phyloP scores from a whole-genome alignment of 2,329 filamentous ascomycete species.

The Daldinia sp. region DNA sequence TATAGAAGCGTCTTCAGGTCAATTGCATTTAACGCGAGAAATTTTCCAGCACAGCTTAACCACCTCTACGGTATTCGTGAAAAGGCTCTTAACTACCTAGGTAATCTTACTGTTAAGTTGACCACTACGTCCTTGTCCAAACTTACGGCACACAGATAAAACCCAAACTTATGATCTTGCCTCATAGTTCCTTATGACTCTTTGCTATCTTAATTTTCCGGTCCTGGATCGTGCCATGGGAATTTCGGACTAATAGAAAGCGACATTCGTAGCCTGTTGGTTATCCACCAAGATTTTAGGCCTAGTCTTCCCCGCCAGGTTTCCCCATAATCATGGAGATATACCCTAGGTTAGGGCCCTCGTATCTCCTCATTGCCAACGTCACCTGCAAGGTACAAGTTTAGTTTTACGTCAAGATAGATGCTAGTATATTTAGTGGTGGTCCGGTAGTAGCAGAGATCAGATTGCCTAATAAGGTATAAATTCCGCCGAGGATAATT shows the following conservation, averaged over 20 bases:
- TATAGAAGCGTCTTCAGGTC: slow-evolving; percentile 13
- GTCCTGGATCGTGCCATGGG: slow-evolving; percentile 3
- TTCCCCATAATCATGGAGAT: slow-evolving; percentile 13
- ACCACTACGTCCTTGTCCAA: not conserved
- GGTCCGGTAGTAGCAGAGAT: not conserved
- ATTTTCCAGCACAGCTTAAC: not conserved
- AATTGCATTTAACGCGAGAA: not conserved
- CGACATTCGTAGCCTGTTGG: slow-evolving; percentile 9
- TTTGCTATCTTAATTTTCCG: slow-evolving; percentile 19
- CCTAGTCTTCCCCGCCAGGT: slow-evolving; percentile 18
- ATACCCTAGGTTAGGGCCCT: slow-evolving; percentile 14
- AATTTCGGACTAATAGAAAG: slow-evolving; percentile 25
- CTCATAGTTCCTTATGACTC: not conserved
- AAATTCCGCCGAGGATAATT: not conserved
- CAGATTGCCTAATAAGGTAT: slow-evolving; percentile 3
- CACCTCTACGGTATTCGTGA: not conserved
- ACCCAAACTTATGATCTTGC: not conserved
- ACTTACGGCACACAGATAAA: not conserved
- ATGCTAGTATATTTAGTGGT: not conserved
- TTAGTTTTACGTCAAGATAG: not conserved
- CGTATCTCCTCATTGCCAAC: slow-evolving; percentile 31
- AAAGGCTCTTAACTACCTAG: not conserved
- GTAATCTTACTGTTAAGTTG: not conserved
- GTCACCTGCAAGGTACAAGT: slow-evolving; percentile 22
- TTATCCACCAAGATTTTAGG: slow-evolving; percentile 6